phyloP scores from a whole-genome alignment of 257 asterid genomes.

The Rehmannia glutinosa region DNA sequence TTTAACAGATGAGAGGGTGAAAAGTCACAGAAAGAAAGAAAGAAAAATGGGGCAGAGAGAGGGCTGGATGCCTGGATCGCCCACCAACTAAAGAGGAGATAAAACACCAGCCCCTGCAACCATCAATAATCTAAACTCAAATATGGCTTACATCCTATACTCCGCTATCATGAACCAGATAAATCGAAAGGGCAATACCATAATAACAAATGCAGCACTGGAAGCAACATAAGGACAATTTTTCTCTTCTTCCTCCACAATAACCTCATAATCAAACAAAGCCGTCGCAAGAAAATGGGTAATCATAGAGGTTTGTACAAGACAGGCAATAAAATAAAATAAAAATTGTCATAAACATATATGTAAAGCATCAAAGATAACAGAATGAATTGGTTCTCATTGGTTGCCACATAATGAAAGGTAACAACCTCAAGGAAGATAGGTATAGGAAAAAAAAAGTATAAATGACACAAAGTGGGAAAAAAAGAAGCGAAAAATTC shows the following conservation, averaged over 20 bases:
- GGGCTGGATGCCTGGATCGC: no score
- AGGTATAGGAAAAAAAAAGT: neutral
- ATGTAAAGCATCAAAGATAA: neutral
- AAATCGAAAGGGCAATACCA: neutral
- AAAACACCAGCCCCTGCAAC: neutral
- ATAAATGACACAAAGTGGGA: neutral
- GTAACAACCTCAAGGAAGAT: neutral
- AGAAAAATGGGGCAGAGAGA: no score
- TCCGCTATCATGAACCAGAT: neutral
- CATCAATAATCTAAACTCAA: neutral
- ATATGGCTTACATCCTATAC: neutral
- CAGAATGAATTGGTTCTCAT: neutral
- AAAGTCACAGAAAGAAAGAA: neutral
- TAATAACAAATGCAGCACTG: neutral
- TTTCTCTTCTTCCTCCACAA: neutral
- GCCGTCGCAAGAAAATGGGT: neutral
- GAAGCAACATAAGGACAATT: neutral
- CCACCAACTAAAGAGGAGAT: neutral
- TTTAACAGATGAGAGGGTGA: neutral
- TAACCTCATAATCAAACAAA: neutral
- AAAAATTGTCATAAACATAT: neutral
- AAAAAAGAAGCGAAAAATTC: slow-evolving; percentile 18
- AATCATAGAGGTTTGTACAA: neutral
- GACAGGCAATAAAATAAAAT: no score
- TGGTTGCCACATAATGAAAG: neutral